Conservation (phyloP, 495 filamentous ascomycete genomes). For the Daldinia childiae region DNA sequence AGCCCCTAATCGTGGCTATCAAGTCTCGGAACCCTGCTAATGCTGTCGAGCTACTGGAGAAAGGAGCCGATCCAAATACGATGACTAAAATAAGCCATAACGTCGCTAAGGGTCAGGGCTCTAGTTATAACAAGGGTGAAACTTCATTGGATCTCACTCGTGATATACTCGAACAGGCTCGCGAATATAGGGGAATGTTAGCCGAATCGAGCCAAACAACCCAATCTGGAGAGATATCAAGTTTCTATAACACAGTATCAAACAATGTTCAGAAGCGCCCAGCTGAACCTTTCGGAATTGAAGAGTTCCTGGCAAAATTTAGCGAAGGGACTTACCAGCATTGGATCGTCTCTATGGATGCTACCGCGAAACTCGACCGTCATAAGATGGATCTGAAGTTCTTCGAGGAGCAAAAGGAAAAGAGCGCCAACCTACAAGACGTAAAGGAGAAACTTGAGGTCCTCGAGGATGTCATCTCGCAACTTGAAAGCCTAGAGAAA, state of each 20-base stretch:
- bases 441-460: conserved; percentile 61
- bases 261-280: neutral
- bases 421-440: conserved; percentile 46
- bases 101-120: conserved; percentile 40
- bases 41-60: conserved; percentile 65
- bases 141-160: conserved; percentile 67
- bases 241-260: conserved; percentile 14
- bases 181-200: conserved; percentile 52
- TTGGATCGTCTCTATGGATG: conserved; percentile 55
- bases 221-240: conserved; percentile 3
- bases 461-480: conserved; percentile 56
- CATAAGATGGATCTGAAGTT: conserved; percentile 37
- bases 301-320: conserved; percentile 57
- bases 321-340: conserved; percentile 62
- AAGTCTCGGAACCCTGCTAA: conserved; percentile 57
- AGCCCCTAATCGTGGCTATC: conserved; percentile 70
- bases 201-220: neutral
- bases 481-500: conserved; percentile 63
- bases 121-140: conserved; percentile 42
- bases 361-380: conserved; percentile 23
- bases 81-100: conserved; percentile 51
- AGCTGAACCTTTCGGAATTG: conserved; percentile 29
- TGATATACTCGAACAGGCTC: conserved; percentile 58
- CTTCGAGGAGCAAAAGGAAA: conserved; percentile 47
- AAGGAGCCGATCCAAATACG: conserved; percentile 67